Conservation (phyloP, 495 filamentous ascomycete species). For the Aspergillus campestris region DNA sequence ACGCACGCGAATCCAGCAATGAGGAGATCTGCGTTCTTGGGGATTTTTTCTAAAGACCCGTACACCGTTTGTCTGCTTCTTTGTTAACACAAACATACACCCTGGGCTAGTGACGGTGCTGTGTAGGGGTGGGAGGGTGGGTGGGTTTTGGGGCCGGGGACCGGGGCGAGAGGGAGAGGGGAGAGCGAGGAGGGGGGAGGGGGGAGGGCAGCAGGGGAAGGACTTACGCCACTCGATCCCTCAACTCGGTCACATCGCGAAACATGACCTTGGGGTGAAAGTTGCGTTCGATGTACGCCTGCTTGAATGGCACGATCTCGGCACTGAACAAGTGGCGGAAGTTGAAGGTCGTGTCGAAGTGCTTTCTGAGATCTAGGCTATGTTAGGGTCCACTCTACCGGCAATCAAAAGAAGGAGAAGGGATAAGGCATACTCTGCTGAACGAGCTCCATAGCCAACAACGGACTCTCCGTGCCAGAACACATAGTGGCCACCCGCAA, state of each 20-base stretch:
- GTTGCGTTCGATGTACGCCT: conserved; percentile 74
- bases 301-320: conserved; percentile 72
- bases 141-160: too few species aligned
- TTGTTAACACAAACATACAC: background rate
- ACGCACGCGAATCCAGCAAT: conserved; percentile 73
- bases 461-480: conserved; percentile 73
- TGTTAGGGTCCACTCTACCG: background rate
- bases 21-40: conserved; percentile 55
- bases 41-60: conserved; percentile 51
- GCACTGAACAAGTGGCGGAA: conserved; percentile 66
- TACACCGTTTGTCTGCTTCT: conserved; percentile 57
- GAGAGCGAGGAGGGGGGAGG: too few species aligned
- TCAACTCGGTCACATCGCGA: conserved; percentile 59
- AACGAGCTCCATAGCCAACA: conserved; percentile 56
- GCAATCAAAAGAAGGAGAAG: background rate
- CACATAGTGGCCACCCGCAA: conserved; percentile 69
- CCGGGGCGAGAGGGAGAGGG: too few species aligned
- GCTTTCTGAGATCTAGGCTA: conserved; percentile 21
- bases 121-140: background rate
- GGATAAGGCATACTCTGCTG: conserved; percentile 19
- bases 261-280: conserved; percentile 56
- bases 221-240: conserved; percentile 48
- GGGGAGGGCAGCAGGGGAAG: background rate
- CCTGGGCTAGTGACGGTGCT: too few species aligned
- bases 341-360: conserved; percentile 20